Conservation (phyloP, 2,329 filamentous ascomycete species). For the Magnaporthiopsis rhizophila region DNA sequence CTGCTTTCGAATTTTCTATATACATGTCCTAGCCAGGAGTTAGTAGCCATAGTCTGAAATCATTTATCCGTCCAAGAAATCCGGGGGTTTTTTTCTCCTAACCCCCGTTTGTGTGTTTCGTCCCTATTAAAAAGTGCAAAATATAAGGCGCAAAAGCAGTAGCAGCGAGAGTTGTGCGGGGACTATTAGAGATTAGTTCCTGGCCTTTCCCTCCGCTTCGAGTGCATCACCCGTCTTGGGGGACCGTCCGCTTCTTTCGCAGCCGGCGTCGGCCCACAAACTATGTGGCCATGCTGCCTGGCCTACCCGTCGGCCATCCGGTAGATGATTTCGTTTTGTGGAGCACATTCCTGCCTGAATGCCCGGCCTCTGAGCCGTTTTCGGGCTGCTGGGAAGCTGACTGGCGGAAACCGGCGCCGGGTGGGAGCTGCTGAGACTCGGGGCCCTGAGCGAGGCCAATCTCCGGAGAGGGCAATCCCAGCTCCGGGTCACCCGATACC, state of each 20-base stretch:
- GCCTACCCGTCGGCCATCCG: background rate
- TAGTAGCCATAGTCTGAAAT: background rate
- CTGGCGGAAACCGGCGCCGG: background rate
- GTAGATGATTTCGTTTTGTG: background rate
- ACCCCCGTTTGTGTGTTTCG: background rate
- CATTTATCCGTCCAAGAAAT: background rate
- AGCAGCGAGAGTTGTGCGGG: too few relatives aligned
- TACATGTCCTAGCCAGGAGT: background rate
- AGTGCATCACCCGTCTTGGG: background rate
- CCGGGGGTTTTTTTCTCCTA: background rate
- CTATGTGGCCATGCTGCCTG: constrained; percentile 1
- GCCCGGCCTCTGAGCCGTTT: background rate
- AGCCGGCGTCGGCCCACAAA: constrained; percentile 4
- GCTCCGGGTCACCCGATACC: background rate
- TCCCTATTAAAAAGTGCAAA: background rate
- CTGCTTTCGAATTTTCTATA: background rate
- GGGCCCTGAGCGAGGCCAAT: background rate
- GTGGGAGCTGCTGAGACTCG: background rate
- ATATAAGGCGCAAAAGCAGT: background rate
- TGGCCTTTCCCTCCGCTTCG: background rate
- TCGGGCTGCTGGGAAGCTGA: constrained; percentile 2
- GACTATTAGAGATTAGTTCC: background rate
- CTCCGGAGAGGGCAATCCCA: background rate
- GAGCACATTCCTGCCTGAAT: background rate
- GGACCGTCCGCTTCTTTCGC: constrained; percentile 2